Conservation (phyloP, 805 yeast species). For the Candida schatavii region DNA sequence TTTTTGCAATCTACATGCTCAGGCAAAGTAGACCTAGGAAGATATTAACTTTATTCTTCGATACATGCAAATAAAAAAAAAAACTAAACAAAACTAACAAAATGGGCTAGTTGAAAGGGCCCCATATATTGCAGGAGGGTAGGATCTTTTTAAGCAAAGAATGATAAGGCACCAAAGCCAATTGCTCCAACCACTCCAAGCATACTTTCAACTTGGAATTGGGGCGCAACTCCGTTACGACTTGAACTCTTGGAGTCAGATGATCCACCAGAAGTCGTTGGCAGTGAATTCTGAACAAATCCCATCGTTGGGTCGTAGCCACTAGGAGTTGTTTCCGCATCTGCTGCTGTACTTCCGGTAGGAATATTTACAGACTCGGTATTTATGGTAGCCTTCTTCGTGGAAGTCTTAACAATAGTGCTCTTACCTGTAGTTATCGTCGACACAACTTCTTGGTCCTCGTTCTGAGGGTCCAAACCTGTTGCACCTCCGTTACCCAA, state of each 20-base stretch:
- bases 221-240: constrained; percentile 3
- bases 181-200: constrained; percentile 18
- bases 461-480: constrained; percentile 59
- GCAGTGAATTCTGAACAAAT: constrained; percentile 31
- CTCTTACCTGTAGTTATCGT: constrained; percentile 14
- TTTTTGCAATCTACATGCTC: no score
- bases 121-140: no score
- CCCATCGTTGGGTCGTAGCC: constrained; percentile 17
- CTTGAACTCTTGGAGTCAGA: constrained; percentile 11
- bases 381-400: constrained; percentile 12
- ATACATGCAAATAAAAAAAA: no score
- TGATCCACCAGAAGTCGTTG: constrained; percentile 7
- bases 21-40: no score
- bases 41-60: no score
- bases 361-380: constrained; percentile 11
- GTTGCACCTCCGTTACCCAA: constrained; percentile 60
- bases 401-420: constrained; percentile 17
- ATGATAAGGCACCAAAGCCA: constrained; percentile 19
- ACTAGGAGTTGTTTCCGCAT: not conserved
- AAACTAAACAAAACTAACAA: no score
- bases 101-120: no score
- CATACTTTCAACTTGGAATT: constrained; percentile 9
- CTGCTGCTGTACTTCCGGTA: constrained; percentile 11
- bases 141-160: constrained; percentile 11
- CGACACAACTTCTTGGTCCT: constrained; percentile 13